Evolutionary conservation across 805 yeast species (phyloP).

Genomic region (Saturnispora sekii): DNA sequence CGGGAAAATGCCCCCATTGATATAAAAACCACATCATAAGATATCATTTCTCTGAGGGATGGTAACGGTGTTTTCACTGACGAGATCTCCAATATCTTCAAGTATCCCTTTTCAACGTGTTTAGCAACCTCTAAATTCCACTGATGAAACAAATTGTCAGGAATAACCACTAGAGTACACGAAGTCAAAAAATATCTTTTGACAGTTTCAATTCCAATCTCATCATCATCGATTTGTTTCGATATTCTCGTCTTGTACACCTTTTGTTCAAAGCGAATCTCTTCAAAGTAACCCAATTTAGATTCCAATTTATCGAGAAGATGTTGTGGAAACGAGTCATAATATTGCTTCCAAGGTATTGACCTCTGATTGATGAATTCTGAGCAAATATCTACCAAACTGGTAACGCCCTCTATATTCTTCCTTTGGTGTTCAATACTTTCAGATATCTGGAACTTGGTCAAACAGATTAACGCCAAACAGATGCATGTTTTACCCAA

Average conservation of each 20-base stretch:
- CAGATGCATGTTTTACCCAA: slow-evolving; percentile 56
- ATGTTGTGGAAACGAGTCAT: slow-evolving; percentile 34
- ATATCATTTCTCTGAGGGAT: slow-evolving; percentile 26
- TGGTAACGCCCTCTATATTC: background rate
- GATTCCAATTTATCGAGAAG: slow-evolving; percentile 29
- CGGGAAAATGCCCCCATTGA: slow-evolving; percentile 37
- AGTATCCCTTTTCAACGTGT: slow-evolving; percentile 34
- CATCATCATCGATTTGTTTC: slow-evolving; percentile 1
- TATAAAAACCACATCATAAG: slow-evolving; percentile 45
- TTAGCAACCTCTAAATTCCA: slow-evolving; percentile 53
- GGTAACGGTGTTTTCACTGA: slow-evolving; percentile 19
- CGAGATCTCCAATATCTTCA: slow-evolving; percentile 29
- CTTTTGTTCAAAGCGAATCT: slow-evolving; percentile 5
- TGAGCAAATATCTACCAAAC: slow-evolving; percentile 34
- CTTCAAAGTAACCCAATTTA: slow-evolving; percentile 38
- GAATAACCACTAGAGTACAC: slow-evolving; percentile 51
- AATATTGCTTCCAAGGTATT: slow-evolving; percentile 47
- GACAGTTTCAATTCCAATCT: background rate
- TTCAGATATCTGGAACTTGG: slow-evolving; percentile 42
- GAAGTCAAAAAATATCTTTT: slow-evolving; percentile 35
- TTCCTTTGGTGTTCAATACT: slow-evolving; percentile 26
- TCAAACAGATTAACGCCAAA: slow-evolving; percentile 43
- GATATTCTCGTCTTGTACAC: slow-evolving; percentile 14
- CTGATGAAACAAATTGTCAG: slow-evolving; percentile 58
- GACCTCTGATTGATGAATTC: slow-evolving; percentile 36